phyloP scores from a whole-genome alignment of 2,329 filamentous ascomycete species.

The Bertia moriformis region DNA sequence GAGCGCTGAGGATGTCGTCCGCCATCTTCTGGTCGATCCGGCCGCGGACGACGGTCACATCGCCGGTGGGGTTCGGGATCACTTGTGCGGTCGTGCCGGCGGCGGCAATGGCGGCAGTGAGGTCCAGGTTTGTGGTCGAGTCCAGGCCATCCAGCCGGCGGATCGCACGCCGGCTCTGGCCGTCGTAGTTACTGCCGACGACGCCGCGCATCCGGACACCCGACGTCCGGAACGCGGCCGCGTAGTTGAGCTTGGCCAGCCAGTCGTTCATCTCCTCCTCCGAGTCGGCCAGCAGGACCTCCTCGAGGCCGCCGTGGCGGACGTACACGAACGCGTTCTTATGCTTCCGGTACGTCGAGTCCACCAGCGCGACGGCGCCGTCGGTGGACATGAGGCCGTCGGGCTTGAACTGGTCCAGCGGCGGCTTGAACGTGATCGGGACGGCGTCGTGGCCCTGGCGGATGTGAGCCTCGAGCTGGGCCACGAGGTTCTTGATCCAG shows the following conservation, averaged over 20 bases:
- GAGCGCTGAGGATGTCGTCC: constrained; percentile 69
- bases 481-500: constrained; percentile 83
- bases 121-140: too few species aligned
- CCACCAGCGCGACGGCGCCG: constrained; percentile 75
- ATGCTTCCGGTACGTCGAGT: constrained; percentile 80
- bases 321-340: constrained; percentile 91
- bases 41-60: constrained; percentile 59
- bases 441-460: constrained; percentile 62
- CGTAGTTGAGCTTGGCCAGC: constrained; percentile 91
- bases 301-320: constrained; percentile 72
- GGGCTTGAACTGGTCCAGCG: constrained; percentile 80
- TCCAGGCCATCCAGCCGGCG: constrained; percentile 55
- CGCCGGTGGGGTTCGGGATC: constrained; percentile 58
- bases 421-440: constrained; percentile 79
- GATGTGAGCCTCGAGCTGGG: constrained; percentile 71
- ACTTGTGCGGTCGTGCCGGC: too few species aligned
- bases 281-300: constrained; percentile 78
- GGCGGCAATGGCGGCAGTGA: too few species aligned
- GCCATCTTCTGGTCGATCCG: constrained; percentile 70
- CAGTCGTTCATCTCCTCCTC: constrained; percentile 92
- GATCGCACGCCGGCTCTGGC: constrained; percentile 56
- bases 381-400: constrained; percentile 89
- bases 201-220: constrained; percentile 83
- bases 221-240: constrained; percentile 80
- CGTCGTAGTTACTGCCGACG: constrained; percentile 71